phyloP scores from a whole-genome alignment of 1,284 basidiomycete species.

The Moesziomyces parantarcticus region DNA sequence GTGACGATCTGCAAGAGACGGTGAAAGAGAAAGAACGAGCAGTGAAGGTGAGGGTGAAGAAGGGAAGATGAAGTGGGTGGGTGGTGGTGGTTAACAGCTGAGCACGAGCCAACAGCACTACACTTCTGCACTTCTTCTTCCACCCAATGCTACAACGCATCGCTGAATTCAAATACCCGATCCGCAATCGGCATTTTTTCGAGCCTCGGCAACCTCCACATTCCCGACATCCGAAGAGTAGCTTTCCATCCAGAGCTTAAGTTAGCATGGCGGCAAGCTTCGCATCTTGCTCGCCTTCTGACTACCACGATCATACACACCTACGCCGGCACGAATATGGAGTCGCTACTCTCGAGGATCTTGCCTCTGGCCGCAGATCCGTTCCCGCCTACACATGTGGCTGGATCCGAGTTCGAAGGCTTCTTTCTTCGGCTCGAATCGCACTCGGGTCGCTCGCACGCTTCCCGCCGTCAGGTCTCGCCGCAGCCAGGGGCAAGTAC shows the following conservation, averaged over 20 bases:
- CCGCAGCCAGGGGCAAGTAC: too few species aligned
- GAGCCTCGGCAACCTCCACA: slow-evolving; percentile 12
- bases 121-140: too few species aligned
- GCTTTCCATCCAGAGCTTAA: neutral
- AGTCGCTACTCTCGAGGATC: slow-evolving; percentile 7
- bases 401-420: slow-evolving; percentile 49
- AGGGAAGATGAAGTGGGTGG: neutral
- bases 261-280: neutral
- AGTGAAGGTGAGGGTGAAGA: neutral
- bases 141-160: neutral
- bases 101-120: neutral
- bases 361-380: slow-evolving; percentile 37
- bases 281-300: neutral
- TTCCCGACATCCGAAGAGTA: slow-evolving; percentile 22
- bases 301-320: neutral
- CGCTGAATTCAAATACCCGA: too few species aligned
- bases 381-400: slow-evolving; percentile 39
- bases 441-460: slow-evolving; percentile 27
- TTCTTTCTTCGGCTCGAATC: slow-evolving; percentile 43
- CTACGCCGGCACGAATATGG: neutral
- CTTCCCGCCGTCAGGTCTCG: neutral
- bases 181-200: neutral
- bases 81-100: too few species aligned
- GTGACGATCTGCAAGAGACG: too few species aligned
- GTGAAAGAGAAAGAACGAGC: too few species aligned